Evolutionary conservation across 2,329 filamentous ascomycete genomes (phyloP).

Genomic region (Pseudogymnoascus destructans): DNA sequence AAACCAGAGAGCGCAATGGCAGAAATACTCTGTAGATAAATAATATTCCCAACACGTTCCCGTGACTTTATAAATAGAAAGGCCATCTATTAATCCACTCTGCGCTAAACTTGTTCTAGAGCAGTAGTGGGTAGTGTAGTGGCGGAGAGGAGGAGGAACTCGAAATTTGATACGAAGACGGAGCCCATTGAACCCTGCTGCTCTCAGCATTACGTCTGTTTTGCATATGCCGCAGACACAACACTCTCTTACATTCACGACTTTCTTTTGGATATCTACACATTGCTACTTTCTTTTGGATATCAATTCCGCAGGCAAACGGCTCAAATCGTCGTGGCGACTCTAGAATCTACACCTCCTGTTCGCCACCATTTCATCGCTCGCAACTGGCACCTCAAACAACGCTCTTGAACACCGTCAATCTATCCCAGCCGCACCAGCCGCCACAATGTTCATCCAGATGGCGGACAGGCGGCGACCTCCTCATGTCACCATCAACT

Average conservation of each 20-base stretch:
- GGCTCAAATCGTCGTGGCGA: background rate
- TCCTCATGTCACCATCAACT: slow-evolving; percentile 53
- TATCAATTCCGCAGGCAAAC: background rate
- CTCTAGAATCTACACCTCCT: background rate
- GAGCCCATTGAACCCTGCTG: background rate
- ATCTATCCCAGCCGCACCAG: background rate
- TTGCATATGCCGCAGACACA: background rate
- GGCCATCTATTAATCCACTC: slow-evolving; percentile 5
- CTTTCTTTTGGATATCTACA: background rate
- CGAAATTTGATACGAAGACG: slow-evolving; percentile 2
- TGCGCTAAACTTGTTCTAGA: slow-evolving; percentile 6
- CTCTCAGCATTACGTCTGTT: background rate
- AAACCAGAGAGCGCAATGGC: background rate
- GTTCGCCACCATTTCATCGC: background rate
- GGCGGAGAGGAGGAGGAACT: slow-evolving; percentile 4
- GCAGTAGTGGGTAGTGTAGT: background rate
- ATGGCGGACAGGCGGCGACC: slow-evolving; percentile 20
- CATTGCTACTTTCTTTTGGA: background rate
- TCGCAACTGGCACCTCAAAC: background rate
- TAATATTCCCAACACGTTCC: background rate
- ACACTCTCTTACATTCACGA: background rate
- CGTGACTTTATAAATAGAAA: slow-evolving; percentile 4
- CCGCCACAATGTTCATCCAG: background rate
- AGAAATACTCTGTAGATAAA: background rate
- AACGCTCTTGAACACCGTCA: background rate